phyloP scores from a whole-genome alignment of 1,139 yeast species.

The Pichia norvegensis region DNA sequence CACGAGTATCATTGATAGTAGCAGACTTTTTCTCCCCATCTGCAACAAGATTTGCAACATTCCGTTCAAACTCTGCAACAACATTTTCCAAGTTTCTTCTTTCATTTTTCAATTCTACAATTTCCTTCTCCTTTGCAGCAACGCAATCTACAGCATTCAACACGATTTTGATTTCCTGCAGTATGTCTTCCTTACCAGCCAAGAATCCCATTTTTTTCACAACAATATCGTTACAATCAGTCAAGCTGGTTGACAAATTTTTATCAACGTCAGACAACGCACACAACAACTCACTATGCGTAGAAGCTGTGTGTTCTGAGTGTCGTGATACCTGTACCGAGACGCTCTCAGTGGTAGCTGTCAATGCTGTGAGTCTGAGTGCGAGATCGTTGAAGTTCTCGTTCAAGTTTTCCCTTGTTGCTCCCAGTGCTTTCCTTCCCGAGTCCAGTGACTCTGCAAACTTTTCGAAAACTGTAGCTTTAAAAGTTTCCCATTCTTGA shows the following conservation, averaged over 20 bases:
- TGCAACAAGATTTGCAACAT: not conserved
- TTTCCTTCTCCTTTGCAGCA: not conserved
- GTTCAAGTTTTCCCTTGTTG: not conserved
- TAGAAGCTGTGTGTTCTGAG: not conserved
- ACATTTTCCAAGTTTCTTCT: not conserved
- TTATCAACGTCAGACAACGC: not conserved
- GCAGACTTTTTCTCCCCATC: not conserved
- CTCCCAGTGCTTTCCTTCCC: not conserved
- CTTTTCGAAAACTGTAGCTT: not conserved
- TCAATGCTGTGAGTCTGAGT: constrained; percentile 1
- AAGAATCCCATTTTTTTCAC: not conserved
- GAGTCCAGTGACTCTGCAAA: not conserved
- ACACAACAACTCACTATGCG: not conserved
- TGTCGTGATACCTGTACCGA: not conserved
- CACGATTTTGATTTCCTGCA: not conserved
- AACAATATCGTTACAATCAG: not conserved
- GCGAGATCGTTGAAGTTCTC: constrained; percentile 10
- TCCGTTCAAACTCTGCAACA: not conserved
- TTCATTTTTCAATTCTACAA: not conserved
- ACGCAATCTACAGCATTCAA: not conserved
- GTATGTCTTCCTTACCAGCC: not conserved
- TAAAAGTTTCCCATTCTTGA: not conserved
- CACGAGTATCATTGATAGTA: not conserved
- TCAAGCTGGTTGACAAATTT: not conserved
- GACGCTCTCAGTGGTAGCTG: not conserved